Evolutionary conservation across 1,284 basidiomycete species (phyloP).

Genomic region (Apiotrichum mycotoxinovorans): DNA sequence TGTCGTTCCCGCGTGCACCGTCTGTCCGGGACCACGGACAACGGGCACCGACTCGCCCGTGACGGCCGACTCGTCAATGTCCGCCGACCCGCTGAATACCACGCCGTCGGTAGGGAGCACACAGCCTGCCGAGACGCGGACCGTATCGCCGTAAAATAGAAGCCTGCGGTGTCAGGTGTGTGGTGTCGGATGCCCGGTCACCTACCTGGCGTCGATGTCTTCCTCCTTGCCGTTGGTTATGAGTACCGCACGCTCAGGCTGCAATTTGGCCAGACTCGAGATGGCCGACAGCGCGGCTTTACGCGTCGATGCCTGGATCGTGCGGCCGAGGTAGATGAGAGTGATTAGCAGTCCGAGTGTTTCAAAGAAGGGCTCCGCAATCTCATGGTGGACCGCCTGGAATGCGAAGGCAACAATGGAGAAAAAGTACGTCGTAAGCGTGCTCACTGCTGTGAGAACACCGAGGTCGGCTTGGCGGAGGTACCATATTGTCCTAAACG

Average conservation of each 20-base stretch:
- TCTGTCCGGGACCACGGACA: slow-evolving; percentile 45
- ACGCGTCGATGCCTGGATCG: slow-evolving; percentile 52
- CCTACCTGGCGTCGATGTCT: slow-evolving; percentile 22
- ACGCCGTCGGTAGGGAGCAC: slow-evolving; percentile 53
- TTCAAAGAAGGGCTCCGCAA: slow-evolving; percentile 54
- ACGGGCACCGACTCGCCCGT: slow-evolving; percentile 54
- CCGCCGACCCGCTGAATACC: slow-evolving; percentile 48
- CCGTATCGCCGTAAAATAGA: slow-evolving; percentile 49
- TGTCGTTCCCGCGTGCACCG: slow-evolving; percentile 52
- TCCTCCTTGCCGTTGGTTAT: slow-evolving; percentile 31
- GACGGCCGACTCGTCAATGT: slow-evolving; percentile 54
- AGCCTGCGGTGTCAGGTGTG: slow-evolving; percentile 22
- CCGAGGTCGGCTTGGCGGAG: slow-evolving; percentile 53
- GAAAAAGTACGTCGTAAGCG: slow-evolving; percentile 52
- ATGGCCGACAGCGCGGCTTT: slow-evolving; percentile 47
- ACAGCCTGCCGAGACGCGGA: slow-evolving; percentile 49
- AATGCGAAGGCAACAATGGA: slow-evolving; percentile 53
- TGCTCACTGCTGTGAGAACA: slow-evolving; percentile 52
- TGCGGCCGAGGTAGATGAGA: slow-evolving; percentile 53
- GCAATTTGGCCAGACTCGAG: slow-evolving; percentile 40
- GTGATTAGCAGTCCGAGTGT: slow-evolving; percentile 54
- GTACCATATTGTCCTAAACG: slow-evolving; percentile 50
- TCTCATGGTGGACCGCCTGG: slow-evolving; percentile 44
- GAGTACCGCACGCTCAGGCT: slow-evolving; percentile 45
- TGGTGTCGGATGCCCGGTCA: no score